Evolutionary conservation across 2,329 filamentous ascomycete genomes (phyloP).

Genomic region (Aspergillus viridinutans): DNA sequence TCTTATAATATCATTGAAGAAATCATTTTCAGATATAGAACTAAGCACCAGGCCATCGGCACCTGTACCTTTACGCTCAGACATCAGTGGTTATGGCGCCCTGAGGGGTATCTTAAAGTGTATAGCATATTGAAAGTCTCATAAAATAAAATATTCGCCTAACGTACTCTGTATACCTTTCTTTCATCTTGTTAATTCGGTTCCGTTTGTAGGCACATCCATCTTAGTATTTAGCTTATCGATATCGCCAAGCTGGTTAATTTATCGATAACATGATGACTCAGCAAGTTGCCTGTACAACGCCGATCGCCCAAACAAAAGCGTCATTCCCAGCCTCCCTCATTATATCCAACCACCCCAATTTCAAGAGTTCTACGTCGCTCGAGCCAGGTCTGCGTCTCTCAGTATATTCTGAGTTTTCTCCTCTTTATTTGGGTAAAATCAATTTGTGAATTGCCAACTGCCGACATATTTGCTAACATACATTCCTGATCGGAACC

Average conservation of each 20-base stretch:
- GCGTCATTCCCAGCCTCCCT: conserved; percentile 33
- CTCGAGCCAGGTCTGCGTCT: conserved; percentile 4
- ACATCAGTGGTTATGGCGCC: background rate
- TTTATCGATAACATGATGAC: conserved; percentile 18
- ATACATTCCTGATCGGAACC: background rate
- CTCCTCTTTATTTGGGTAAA: background rate
- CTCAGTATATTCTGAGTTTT: conserved; percentile 5
- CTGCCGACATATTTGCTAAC: background rate
- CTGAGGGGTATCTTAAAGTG: background rate
- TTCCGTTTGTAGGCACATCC: background rate
- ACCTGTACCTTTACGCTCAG: background rate
- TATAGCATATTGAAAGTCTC: background rate
- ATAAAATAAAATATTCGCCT: background rate
- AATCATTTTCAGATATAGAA: background rate
- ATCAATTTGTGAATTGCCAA: background rate
- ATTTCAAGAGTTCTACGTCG: conserved; percentile 17
- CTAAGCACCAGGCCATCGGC: background rate
- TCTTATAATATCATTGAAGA: background rate
- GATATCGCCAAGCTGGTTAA: background rate
- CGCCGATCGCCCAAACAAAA: conserved; percentile 20
- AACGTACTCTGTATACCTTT: background rate
- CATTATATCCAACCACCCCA: conserved; percentile 34
- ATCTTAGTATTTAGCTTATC: background rate
- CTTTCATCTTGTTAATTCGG: background rate
- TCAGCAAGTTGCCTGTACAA: conserved; percentile 27